phyloP scores from a whole-genome alignment of 2,329 filamentous ascomycete species.

The Aquanectria penicillioides region DNA sequence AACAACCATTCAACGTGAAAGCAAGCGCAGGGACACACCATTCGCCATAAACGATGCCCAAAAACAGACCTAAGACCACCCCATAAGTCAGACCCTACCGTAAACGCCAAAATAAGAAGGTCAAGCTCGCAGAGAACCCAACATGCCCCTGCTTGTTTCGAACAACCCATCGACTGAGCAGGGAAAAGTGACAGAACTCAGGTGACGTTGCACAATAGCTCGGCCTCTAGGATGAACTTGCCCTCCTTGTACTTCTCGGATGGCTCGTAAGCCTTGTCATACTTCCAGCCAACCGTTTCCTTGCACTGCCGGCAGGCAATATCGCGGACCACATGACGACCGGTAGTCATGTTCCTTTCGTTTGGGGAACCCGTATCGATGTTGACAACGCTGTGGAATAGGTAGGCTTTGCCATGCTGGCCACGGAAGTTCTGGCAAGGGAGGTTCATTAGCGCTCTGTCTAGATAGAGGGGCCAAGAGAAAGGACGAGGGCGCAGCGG shows the following conservation, averaged over 20 bases:
- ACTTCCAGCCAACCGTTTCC: conserved; percentile 96
- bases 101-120: conserved; percentile 29
- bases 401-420: conserved; percentile 96
- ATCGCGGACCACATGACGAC: conserved; percentile 91
- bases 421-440: conserved; percentile 88
- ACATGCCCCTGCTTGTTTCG: not conserved
- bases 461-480: not conserved
- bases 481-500: not conserved
- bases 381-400: conserved; percentile 96
- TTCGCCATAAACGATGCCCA: conserved; percentile 29
- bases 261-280: conserved; percentile 93
- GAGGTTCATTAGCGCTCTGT: conserved; percentile 13
- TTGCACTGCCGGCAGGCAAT: conserved; percentile 92
- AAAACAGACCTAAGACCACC: conserved; percentile 11
- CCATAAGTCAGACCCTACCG: conserved; percentile 21
- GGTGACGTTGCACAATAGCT: conserved; percentile 83
- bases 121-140: not conserved
- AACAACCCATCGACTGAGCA: not conserved
- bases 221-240: conserved; percentile 95
- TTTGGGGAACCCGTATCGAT: conserved; percentile 83
- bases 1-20: conserved; percentile 7
- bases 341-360: conserved; percentile 98
- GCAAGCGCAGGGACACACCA: not conserved
- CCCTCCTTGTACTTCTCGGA: conserved; percentile 99
- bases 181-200: conserved; percentile 41